These are phyloP conservation scores for Mikania micrantha DNA, from an alignment of 129 eudicot genomes.

Conservation along the genomic window DNA sequence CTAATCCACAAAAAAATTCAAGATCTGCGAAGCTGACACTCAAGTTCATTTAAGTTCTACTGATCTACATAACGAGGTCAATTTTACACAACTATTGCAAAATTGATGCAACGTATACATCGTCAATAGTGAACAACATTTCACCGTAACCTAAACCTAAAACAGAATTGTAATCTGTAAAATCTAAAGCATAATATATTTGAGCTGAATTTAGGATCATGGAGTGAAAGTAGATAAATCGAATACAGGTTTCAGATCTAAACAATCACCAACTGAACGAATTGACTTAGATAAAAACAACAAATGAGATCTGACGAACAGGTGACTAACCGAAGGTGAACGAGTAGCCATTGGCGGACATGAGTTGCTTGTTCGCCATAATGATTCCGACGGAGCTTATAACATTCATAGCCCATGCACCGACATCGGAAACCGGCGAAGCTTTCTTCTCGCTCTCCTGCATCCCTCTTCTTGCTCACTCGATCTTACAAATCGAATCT, in stretches of 20 bases:
- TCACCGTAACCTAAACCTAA: neutral
- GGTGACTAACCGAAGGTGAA: conserved; percentile 57
- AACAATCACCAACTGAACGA: neutral
- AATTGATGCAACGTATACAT: neutral
- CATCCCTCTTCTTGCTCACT: neutral
- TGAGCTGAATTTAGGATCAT: neutral
- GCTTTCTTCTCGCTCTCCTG: conserved; percentile 72
- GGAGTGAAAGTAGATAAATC: neutral
- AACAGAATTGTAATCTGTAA: neutral
- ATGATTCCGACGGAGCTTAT: conserved; percentile 89
- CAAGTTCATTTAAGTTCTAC: neutral
- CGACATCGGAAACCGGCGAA: conserved; percentile 63
- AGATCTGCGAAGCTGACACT: conserved; percentile 6
- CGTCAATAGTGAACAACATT: neutral
- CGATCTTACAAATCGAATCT: neutral
- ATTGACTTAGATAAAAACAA: neutral
- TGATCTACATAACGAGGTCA: neutral
- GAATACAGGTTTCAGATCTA: conserved; percentile 7
- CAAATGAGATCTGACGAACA: conserved; percentile 15
- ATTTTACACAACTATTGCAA: neutral
- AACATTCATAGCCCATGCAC: conserved; percentile 95
- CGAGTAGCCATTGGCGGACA: conserved; percentile 70
- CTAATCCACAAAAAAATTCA: neutral
- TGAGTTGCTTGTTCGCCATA: conserved; percentile 89
- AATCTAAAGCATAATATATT: neutral